Percentiles rank a stretch among this genome's conserved stretches.
Conservation (phyloP, 148 eudicot species). For the Heliosperma pusillum region DNA sequence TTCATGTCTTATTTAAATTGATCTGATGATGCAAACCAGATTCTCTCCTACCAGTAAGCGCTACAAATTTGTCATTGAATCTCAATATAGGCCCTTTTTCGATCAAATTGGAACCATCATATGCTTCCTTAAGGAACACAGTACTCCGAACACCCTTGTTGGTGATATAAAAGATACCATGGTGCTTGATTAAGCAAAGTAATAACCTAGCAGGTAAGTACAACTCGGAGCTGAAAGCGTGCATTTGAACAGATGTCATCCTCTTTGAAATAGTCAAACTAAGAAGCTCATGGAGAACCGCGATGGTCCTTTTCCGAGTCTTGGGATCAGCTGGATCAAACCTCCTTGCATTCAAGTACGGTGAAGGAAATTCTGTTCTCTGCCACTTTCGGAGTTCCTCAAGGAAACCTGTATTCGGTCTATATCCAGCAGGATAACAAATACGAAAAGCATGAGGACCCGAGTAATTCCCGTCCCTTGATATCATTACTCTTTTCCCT, state of each 20-base stretch:
- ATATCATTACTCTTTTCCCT: constrained; percentile 43
- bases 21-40: constrained; percentile 21
- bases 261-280: constrained; percentile 78
- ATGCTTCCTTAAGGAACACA: constrained; percentile 83
- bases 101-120: constrained; percentile 67
- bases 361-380: constrained; percentile 83
- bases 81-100: constrained; percentile 68
- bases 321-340: constrained; percentile 66
- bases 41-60: constrained; percentile 65
- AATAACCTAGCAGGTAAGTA: constrained; percentile 68
- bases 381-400: constrained; percentile 85
- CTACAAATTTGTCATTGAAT: constrained; percentile 69
- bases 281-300: constrained; percentile 93
- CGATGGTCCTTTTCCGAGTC: constrained; percentile 71
- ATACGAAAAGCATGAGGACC: constrained; percentile 78
- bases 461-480: constrained; percentile 73
- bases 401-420: constrained; percentile 77
- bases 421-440: constrained; percentile 68
- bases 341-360: constrained; percentile 81
- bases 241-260: constrained; percentile 74
- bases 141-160: constrained; percentile 83
- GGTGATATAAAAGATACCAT: constrained; percentile 85
- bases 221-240: constrained; percentile 67
- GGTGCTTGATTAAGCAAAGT: constrained; percentile 89
- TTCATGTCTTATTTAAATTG: not conserved